Evolutionary conservation across 108 stramenopile species (phyloP).

Genomic region (Seminavis robusta): DNA sequence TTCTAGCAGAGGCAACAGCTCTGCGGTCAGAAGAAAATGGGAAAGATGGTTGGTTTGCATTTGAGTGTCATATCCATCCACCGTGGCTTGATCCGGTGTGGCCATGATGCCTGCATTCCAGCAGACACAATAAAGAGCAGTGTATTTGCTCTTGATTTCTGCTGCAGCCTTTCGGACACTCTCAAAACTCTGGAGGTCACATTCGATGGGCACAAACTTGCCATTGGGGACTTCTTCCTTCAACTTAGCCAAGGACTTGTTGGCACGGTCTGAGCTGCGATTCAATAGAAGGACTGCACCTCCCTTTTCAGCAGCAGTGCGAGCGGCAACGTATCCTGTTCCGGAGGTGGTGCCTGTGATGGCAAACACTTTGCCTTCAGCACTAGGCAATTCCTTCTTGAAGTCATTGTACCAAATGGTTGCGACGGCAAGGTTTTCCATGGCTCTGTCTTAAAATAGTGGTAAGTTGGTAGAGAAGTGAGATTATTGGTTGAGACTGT

Average conservation of each 20-base stretch:
- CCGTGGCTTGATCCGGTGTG: constrained; percentile 22
- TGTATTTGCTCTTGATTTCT: constrained; percentile 25
- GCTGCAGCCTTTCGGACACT: constrained; percentile 29
- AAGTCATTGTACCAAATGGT: constrained; percentile 19
- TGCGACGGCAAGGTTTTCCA: too few relatives aligned
- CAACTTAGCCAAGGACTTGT: not conserved
- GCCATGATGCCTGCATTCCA: constrained; percentile 67
- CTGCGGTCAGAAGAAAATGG: constrained; percentile 56
- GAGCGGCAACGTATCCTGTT: constrained; percentile 19
- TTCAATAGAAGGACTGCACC: constrained; percentile 23
- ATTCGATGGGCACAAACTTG: constrained; percentile 31
- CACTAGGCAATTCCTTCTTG: constrained; percentile 18
- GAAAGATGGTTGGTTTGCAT: constrained; percentile 57
- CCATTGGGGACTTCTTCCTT: constrained; percentile 9
- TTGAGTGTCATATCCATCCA: constrained; percentile 58
- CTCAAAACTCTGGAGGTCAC: constrained; percentile 38
- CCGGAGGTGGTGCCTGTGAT: constrained; percentile 26
- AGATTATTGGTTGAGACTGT: too few relatives aligned
- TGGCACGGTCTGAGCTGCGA: constrained; percentile 4
- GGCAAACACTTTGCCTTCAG: constrained; percentile 25
- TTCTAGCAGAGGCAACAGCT: constrained; percentile 35
- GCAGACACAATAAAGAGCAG: constrained; percentile 26
- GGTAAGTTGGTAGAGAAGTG: too few relatives aligned
- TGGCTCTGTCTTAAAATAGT: too few relatives aligned
- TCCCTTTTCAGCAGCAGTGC: constrained; percentile 12